Evolutionary conservation across 2,329 filamentous ascomycete genomes (phyloP).

Genomic region (Fusarium agapanthi): DNA sequence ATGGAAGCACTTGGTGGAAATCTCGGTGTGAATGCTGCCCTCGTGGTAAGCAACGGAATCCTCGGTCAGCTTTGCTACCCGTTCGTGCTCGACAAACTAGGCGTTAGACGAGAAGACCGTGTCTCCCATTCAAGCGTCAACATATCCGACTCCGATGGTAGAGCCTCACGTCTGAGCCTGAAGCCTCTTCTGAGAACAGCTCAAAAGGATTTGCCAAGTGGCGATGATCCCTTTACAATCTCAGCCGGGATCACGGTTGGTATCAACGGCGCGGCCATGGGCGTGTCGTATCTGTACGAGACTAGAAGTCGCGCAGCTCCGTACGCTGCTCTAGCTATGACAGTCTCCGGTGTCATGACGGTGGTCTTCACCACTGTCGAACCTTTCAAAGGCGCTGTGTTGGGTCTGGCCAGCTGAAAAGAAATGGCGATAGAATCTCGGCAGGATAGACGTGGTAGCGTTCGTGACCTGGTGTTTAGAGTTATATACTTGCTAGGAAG

Average conservation of each 20-base stretch:
- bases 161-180: neutral
- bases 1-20: constrained; percentile 57
- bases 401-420: constrained; percentile 45
- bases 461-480: constrained; percentile 26
- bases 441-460: constrained; percentile 3
- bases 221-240: constrained; percentile 50
- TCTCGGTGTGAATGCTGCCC: constrained; percentile 56
- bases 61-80: constrained; percentile 53
- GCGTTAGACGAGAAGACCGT: constrained; percentile 28
- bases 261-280: constrained; percentile 69
- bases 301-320: constrained; percentile 61
- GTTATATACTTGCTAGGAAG: constrained; percentile 22
- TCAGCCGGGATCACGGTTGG: constrained; percentile 63
- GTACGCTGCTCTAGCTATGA: constrained; percentile 66
- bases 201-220: constrained; percentile 24
- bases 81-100: constrained; percentile 44
- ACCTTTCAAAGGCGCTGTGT: constrained; percentile 53
- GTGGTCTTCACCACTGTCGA: constrained; percentile 62
- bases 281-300: constrained; percentile 66
- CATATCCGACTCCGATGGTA: neutral
- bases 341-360: constrained; percentile 64
- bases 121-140: neutral
- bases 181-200: constrained; percentile 5
- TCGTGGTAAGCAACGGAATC: constrained; percentile 63
- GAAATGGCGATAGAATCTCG: neutral